Evolutionary conservation across 768 basidiomycete species (phyloP).

Genomic region (Psilocybe azurescens): DNA sequence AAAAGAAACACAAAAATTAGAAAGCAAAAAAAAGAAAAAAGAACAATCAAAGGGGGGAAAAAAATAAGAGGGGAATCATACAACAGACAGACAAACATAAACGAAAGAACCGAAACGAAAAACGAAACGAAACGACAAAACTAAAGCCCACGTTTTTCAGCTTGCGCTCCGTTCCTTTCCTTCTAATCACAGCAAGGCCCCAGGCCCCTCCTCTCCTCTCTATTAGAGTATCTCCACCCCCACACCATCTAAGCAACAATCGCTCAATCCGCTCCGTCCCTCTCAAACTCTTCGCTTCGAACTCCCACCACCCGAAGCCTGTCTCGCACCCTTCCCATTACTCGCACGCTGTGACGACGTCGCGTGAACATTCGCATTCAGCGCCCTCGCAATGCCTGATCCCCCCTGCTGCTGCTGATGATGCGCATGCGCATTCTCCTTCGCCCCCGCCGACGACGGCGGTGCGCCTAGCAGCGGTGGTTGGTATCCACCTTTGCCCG

Average conservation of each 20-base stretch:
- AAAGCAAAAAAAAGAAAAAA: not conserved
- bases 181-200: too few relatives aligned
- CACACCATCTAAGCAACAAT: not conserved
- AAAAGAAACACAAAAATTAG: not conserved
- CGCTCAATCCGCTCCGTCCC: too few relatives aligned
- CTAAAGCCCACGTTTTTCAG: too few relatives aligned
- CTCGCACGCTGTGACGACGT: not conserved
- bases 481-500: slow-evolving; percentile 10
- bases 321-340: slow-evolving; percentile 6
- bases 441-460: slow-evolving; percentile 15
- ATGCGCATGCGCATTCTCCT: not conserved
- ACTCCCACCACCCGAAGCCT: not conserved
- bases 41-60: too few relatives aligned
- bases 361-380: slow-evolving; percentile 14
- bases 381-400: slow-evolving; percentile 23
- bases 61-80: not conserved
- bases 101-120: not conserved
- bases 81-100: not conserved
- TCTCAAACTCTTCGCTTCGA: not conserved
- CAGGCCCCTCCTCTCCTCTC: too few relatives aligned
- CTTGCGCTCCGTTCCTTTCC: too few relatives aligned
- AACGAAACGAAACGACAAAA: not conserved
- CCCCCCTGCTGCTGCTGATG: not conserved
- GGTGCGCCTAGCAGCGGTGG: slow-evolving; percentile 26
- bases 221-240: too few relatives aligned